Conservation (phyloP, 2,329 filamentous ascomycete genomes). For the Xylariaceae sp. region DNA sequence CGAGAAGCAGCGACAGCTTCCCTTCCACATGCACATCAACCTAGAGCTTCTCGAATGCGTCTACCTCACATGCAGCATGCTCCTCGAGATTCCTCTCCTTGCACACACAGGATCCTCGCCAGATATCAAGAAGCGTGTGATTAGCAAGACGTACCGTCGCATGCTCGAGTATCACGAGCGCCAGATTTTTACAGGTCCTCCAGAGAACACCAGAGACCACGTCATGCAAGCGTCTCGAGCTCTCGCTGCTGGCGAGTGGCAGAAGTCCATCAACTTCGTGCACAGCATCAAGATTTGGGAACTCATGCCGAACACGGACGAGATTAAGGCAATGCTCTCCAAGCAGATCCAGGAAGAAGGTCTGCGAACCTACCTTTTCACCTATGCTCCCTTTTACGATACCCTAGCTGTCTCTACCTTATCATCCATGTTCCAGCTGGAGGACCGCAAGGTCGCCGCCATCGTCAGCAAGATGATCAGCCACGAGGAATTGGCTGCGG, state of each 20-base stretch:
- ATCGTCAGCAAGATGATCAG: constrained; percentile 99
- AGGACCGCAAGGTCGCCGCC: constrained; percentile 84
- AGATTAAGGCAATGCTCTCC: constrained; percentile 95
- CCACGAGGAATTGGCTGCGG: constrained; percentile 94
- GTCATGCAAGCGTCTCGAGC: constrained; percentile 99
- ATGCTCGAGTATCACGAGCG: constrained; percentile 99
- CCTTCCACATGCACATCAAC: constrained; percentile 99
- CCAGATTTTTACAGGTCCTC: constrained; percentile 97
- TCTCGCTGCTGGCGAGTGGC: constrained; percentile 95
- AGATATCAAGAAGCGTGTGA: constrained; percentile 94
- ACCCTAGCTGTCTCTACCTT: constrained; percentile 84
- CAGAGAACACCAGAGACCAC: constrained; percentile 97
- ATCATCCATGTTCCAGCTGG: constrained; percentile 91
- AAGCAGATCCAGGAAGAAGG: constrained; percentile 99
- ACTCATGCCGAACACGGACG: constrained; percentile 84
- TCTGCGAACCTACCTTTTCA: constrained; percentile 96
- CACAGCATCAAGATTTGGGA: constrained; percentile 99
- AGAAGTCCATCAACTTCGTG: constrained; percentile 90
- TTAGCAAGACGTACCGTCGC: constrained; percentile 98
- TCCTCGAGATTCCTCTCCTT: constrained; percentile 93
- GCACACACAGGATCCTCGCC: constrained; percentile 96
- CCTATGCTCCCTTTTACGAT: constrained; percentile 98
- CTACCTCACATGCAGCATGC: constrained; percentile 98
- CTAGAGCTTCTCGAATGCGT: constrained; percentile 96
- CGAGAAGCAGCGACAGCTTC: constrained; percentile 93